Evolutionary conservation across 805 yeast species (phyloP).

Genomic region (Suhomyces pyralidae): DNA sequence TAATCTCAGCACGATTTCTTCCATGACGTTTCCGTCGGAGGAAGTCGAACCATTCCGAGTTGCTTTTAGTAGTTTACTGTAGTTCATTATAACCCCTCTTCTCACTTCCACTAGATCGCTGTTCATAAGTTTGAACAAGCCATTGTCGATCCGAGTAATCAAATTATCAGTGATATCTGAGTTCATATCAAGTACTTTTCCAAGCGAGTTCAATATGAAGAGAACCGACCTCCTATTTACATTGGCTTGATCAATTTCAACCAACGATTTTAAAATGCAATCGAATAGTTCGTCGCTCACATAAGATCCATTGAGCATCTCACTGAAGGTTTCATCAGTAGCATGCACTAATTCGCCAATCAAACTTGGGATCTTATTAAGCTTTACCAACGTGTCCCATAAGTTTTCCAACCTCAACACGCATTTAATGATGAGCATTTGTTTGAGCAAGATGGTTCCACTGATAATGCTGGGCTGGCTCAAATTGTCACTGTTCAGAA

Average conservation of each 20-base stretch:
- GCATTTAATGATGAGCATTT: conserved; percentile 27
- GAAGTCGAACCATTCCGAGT: conserved; percentile 14
- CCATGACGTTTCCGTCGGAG: conserved; percentile 14
- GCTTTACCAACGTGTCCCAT: conserved; percentile 23
- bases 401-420: conserved; percentile 17
- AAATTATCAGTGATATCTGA: conserved; percentile 17
- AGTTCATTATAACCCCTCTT: conserved; percentile 34
- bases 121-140: conserved; percentile 23
- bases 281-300: conserved; percentile 18
- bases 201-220: conserved; percentile 25
- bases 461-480: conserved; percentile 15
- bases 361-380: conserved; percentile 12
- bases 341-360: conserved; percentile 23
- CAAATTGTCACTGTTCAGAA: conserved; percentile 4
- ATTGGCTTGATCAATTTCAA: conserved; percentile 1
- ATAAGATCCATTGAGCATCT: conserved; percentile 26
- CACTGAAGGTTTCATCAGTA: conserved; percentile 29
- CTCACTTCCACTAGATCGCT: conserved; percentile 36
- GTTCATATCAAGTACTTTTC: conserved; percentile 21
- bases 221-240: conserved; percentile 5
- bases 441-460: conserved; percentile 37
- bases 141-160: conserved; percentile 25
- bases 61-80: conserved; percentile 32
- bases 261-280: conserved; percentile 14
- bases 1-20: conserved; percentile 34